Percentiles rank a stretch among this genome's conserved stretches.
Conservation (phyloP, 2,329 filamentous ascomycete genomes). For the Aureobasidium pullulans region DNA sequence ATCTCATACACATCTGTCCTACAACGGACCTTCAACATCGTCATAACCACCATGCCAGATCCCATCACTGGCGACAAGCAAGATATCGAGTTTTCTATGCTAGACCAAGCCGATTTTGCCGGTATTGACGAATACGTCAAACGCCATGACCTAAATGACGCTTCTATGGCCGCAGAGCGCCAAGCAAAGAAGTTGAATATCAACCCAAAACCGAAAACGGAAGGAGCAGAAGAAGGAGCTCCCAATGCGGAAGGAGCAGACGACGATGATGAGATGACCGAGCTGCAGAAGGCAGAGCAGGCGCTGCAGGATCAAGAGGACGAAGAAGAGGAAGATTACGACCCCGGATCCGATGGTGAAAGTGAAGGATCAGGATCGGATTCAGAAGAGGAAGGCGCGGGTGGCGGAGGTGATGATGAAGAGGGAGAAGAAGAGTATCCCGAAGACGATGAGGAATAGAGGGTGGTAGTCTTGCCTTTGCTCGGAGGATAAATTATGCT, state of each 20-base stretch:
- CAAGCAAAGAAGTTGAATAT: slow-evolving; percentile 54
- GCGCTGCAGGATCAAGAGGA: slow-evolving; percentile 30
- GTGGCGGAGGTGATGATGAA: slow-evolving; percentile 19
- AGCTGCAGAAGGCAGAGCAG: slow-evolving; percentile 31
- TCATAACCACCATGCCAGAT: slow-evolving; percentile 36
- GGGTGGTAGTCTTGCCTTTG: no score
- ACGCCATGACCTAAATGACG: slow-evolving; percentile 54
- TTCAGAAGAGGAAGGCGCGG: slow-evolving; percentile 26
- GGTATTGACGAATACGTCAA: slow-evolving; percentile 58
- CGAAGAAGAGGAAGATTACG: slow-evolving; percentile 37
- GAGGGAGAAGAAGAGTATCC: slow-evolving; percentile 26
- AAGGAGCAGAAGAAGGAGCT: slow-evolving; percentile 21
- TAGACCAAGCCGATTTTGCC: slow-evolving; percentile 56
- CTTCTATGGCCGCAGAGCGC: slow-evolving; percentile 53
- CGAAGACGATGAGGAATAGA: slow-evolving; percentile 27
- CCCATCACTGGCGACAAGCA: slow-evolving; percentile 31
- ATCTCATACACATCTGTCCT: slow-evolving; percentile 58
- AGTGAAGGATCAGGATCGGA: slow-evolving; percentile 32
- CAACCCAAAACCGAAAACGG: slow-evolving; percentile 30
- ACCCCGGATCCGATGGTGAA: slow-evolving; percentile 34
- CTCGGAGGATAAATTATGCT: no score
- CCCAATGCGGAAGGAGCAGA: slow-evolving; percentile 25
- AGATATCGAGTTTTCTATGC: slow-evolving; percentile 58
- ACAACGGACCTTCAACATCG: slow-evolving; percentile 59
- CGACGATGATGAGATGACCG: slow-evolving; percentile 30